Evolutionary conservation across 805 yeast species (phyloP).

Genomic region (Priceomyces castillae): DNA sequence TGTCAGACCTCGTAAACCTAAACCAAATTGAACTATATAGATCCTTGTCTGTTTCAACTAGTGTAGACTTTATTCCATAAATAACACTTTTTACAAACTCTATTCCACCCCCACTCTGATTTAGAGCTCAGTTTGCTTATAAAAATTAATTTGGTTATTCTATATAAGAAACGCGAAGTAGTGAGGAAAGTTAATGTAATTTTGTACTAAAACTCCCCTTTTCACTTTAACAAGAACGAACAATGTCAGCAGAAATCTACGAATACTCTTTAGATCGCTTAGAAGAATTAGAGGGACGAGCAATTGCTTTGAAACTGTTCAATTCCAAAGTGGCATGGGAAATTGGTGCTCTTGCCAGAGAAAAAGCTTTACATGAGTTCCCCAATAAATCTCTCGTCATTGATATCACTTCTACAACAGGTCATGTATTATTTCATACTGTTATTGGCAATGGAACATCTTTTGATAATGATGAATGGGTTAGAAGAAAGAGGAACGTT

Average conservation of each 20-base stretch:
- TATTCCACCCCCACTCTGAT: too few species aligned
- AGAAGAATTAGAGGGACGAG: slow-evolving; percentile 20
- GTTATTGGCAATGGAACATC: slow-evolving; percentile 35
- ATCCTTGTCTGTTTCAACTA: too few species aligned
- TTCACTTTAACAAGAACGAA: too few species aligned
- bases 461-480: slow-evolving; percentile 56
- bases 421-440: slow-evolving; percentile 48
- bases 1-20: too few species aligned
- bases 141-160: too few species aligned
- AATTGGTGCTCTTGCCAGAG: slow-evolving; percentile 43
- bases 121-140: too few species aligned
- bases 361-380: slow-evolving; percentile 25
- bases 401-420: slow-evolving; percentile 45
- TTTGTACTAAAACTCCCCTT: too few species aligned
- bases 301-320: slow-evolving; percentile 22
- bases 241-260: slow-evolving; percentile 10
- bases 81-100: too few species aligned
- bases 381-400: slow-evolving; percentile 40
- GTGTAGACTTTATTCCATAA: too few species aligned
- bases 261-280: slow-evolving; percentile 16
- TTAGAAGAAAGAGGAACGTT: slow-evolving; percentile 47
- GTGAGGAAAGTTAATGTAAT: too few species aligned
- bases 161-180: too few species aligned
- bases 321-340: slow-evolving; percentile 43
- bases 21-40: too few species aligned